phyloP scores from a whole-genome alignment of 768 basidiomycete species.

The Lactifluus rugatus region DNA sequence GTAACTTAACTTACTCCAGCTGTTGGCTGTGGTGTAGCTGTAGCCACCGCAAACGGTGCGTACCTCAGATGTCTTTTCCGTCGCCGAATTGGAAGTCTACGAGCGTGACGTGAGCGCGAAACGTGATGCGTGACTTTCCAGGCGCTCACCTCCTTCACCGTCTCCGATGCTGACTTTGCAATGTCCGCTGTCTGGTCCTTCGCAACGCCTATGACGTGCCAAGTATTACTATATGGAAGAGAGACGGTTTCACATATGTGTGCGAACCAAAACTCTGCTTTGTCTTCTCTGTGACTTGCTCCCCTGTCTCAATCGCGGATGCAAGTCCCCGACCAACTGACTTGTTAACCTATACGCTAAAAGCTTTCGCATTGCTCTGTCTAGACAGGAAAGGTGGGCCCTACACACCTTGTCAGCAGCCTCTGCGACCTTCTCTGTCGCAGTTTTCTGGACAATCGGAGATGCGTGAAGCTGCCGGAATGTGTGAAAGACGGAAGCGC shows the following conservation, averaged over 20 bases:
- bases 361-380: not conserved
- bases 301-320: constrained; percentile 15
- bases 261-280: constrained; percentile 13
- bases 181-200: not conserved
- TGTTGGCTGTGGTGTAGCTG: no score
- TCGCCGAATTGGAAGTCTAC: not conserved
- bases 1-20: no score
- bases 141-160: not conserved
- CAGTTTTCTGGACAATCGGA: not conserved
- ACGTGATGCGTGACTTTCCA: no score
- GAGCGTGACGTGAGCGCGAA: not conserved
- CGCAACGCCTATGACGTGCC: not conserved
- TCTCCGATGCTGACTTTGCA: not conserved
- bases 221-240: not conserved
- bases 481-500: no score
- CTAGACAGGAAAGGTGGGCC: no score
- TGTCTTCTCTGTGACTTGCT: constrained; percentile 16
- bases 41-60: no score
- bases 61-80: constrained; percentile 5
- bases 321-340: constrained; percentile 11
- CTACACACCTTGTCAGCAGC: constrained; percentile 15
- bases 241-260: not conserved
- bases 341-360: constrained; percentile 16
- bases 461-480: constrained; percentile 7
- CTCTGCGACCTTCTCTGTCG: no score